A percentile compares a stretch with the other conserved stretches of the same genome.
These are phyloP conservation scores for Aureobasidium sp. DNA, from an alignment of 2,329 filamentous ascomycete genomes.

Conservation along the genomic window DNA sequence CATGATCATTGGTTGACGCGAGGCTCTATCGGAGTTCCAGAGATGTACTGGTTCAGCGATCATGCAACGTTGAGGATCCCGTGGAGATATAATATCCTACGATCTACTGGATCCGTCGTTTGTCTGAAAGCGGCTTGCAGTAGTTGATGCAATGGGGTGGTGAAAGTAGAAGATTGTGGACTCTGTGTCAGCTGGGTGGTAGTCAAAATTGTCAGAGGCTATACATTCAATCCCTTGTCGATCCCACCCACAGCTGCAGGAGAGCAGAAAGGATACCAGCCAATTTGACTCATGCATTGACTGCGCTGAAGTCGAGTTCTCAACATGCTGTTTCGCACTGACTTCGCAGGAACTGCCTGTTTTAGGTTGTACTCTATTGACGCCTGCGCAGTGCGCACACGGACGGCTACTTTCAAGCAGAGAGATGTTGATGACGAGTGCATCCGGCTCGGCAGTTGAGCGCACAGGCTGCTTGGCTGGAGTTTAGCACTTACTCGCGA, in stretches of 20 bases:
- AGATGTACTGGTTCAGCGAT: no score
- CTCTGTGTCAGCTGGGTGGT: neutral
- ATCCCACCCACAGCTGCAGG: neutral
- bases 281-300: neutral
- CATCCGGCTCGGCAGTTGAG: slow-evolving; percentile 6
- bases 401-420: neutral
- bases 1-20: neutral
- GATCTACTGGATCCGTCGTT: no score
- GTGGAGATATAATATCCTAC: no score
- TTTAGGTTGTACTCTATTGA: neutral
- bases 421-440: slow-evolving; percentile 1
- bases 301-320: neutral
- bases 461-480: neutral
- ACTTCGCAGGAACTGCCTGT: neutral
- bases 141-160: neutral
- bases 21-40: neutral
- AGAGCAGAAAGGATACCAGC: neutral
- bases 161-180: neutral
- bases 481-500: no score
- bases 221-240: neutral
- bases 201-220: neutral
- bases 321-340: neutral
- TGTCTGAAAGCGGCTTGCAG: slow-evolving; percentile 8
- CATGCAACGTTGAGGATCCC: no score
- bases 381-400: neutral